Evolutionary conservation across 2,329 filamentous ascomycete genomes (phyloP).

Genomic region (Didymosphaeria variabile): DNA sequence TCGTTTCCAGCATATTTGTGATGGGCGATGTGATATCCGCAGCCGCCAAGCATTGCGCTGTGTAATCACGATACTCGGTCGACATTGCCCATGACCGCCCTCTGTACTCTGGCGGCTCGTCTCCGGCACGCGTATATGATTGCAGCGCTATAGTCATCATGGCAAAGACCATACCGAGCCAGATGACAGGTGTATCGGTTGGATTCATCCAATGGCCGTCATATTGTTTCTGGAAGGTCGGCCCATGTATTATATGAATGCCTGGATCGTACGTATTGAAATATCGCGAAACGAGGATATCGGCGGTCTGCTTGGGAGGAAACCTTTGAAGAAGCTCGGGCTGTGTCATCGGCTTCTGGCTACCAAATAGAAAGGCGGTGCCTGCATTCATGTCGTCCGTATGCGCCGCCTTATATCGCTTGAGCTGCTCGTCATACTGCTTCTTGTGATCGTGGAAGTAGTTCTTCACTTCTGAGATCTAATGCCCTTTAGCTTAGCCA

Average conservation of each 20-base stretch:
- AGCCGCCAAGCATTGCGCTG: conserved; percentile 79
- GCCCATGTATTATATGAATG: conserved; percentile 68
- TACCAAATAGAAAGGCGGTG: conserved; percentile 81
- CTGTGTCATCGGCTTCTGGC: conserved; percentile 73
- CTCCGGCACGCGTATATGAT: conserved; percentile 80
- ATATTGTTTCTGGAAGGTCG: conserved; percentile 78
- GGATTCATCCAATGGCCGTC: conserved; percentile 76
- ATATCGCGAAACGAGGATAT: conserved; percentile 85
- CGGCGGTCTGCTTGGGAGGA: conserved; percentile 82
- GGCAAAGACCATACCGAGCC: conserved; percentile 79
- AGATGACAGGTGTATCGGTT: conserved; percentile 76
- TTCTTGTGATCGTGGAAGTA: conserved; percentile 89
- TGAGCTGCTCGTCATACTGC: conserved; percentile 83
- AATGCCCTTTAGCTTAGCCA: conserved; percentile 20
- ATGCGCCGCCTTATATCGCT: conserved; percentile 76
- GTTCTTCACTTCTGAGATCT: conserved; percentile 91
- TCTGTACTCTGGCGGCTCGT: conserved; percentile 81
- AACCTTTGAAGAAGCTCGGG: conserved; percentile 81
- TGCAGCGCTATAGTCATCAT: conserved; percentile 80
- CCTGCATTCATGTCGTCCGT: conserved; percentile 65
- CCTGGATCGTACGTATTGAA: conserved; percentile 82
- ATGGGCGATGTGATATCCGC: conserved; percentile 80
- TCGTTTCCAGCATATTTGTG: conserved; percentile 79
- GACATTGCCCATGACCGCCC: conserved; percentile 65
- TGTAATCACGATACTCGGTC: conserved; percentile 70